Conservation (phyloP, 495 filamentous ascomycete species). For the Clohesyomyces aquaticus region DNA sequence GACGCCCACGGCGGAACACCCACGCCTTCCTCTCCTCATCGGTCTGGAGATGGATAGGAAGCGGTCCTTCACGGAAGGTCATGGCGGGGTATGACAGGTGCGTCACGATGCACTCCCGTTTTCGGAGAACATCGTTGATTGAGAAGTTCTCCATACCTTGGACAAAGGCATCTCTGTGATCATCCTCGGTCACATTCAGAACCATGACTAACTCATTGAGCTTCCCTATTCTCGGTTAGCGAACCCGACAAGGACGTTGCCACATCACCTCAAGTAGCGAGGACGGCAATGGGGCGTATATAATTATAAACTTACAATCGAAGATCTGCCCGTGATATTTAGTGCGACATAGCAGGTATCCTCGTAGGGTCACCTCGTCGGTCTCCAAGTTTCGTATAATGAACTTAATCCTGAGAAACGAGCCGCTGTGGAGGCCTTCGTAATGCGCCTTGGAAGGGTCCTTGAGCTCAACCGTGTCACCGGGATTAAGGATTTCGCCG, state of each 20-base stretch:
- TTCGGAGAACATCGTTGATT: constrained; percentile 42
- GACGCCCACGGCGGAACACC: constrained; percentile 26
- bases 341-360: constrained; percentile 33
- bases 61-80: constrained; percentile 41
- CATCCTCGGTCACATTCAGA: constrained; percentile 52
- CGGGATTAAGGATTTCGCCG: neutral
- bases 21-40: constrained; percentile 41
- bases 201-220: constrained; percentile 62
- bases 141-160: constrained; percentile 55
- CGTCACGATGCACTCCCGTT: constrained; percentile 55
- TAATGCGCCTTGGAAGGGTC: neutral
- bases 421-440: constrained; percentile 25
- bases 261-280: too few species aligned
- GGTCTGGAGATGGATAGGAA: neutral
- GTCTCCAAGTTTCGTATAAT: constrained; percentile 30
- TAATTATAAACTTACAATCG: constrained; percentile 23
- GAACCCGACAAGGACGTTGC: neutral
- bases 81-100: constrained; percentile 53
- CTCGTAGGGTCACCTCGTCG: constrained; percentile 31
- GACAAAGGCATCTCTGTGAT: constrained; percentile 44
- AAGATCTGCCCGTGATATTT: constrained; percentile 26
- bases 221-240: constrained; percentile 16
- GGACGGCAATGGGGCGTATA: too few species aligned
- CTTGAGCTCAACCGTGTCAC: constrained; percentile 30
- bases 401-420: constrained; percentile 39